Evolutionary conservation across 768 basidiomycete species (phyloP), one percentile per base, ranked within the genome.

Genomic region (Kwoniella pini): DNA sequence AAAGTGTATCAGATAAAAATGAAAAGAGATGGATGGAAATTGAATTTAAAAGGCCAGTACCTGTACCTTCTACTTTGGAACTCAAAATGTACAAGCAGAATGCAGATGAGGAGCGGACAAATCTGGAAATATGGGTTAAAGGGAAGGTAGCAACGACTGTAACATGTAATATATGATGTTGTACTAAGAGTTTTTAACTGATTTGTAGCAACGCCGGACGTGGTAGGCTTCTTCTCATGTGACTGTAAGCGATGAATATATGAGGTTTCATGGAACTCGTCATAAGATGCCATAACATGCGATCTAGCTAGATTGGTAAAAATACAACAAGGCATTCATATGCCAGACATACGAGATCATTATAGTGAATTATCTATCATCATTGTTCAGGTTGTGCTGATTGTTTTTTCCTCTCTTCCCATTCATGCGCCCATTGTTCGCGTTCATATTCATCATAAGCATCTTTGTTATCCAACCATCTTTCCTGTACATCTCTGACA

Each of bases 401-500:
- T 19, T n/a, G 22, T 27, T 26, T 45, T 17, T 51, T 50, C 51
- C 74, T 56, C 44, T 52, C 60, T 49, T 66, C 73, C 31, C 67
- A 70, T 72, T 88, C 86, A 58, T 81, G 83, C 65, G 85, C 81
- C 92, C 91, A 94, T 68, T 87, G 83, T 68, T 76, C 82, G 71
- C 80, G 86, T 79, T 97, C 91, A 69, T 82, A 87, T 43, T 86
- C 87, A 76, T 96, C 93, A 79, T 86, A 96, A 44, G 83, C 84
- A 26, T 90, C 89, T 63, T 82, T 84, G 5, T 86, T 85, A 68
- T 96, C 91, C n/a, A 95, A 78, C 93, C 94, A 98, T 42, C 93
- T 81, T 75, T 97, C 94, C 76, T 97, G 93, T 5, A 94, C 85
- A 70, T 93, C 91, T 21, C 85, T 80, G 12, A 90, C 82, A 54